phyloP scores from a whole-genome alignment of 1,284 basidiomycete species.

The Vanrija humicola region DNA sequence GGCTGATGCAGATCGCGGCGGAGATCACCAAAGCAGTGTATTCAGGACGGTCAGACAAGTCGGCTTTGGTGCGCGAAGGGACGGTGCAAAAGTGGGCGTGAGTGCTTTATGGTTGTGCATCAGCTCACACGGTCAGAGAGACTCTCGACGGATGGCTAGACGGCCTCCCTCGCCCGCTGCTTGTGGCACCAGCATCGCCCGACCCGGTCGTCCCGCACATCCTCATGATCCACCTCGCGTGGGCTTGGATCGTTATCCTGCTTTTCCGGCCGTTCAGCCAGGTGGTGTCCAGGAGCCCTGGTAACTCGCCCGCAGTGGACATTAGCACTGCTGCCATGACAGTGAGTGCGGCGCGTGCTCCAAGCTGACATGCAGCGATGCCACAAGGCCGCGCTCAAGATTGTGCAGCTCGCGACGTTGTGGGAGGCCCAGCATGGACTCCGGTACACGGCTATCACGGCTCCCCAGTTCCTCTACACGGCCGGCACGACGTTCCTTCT shows the following conservation, averaged over 20 bases:
- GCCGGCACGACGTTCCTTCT: slow-evolving; percentile 54
- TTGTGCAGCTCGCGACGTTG: slow-evolving; percentile 58
- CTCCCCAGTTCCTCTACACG: slow-evolving; percentile 62
- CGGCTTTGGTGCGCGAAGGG: slow-evolving; percentile 4
- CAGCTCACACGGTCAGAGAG: slow-evolving; percentile 1
- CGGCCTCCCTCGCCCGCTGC: slow-evolving; percentile 53
- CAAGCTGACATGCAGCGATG: slow-evolving; percentile 48
- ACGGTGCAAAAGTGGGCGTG: slow-evolving; percentile 2
- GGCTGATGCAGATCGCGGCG: slow-evolving; percentile 4
- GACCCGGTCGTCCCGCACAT: slow-evolving; percentile 58
- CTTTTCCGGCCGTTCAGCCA: slow-evolving; percentile 59
- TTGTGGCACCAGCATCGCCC: slow-evolving; percentile 52
- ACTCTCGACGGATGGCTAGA: slow-evolving; percentile 62
- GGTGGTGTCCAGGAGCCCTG: slow-evolving; percentile 2
- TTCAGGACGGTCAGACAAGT: slow-evolving; percentile 3
- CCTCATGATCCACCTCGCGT: slow-evolving; percentile 61
- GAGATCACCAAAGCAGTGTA: slow-evolving; percentile 11
- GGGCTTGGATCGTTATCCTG: slow-evolving; percentile 63
- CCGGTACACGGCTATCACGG: slow-evolving; percentile 61
- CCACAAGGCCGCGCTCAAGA: slow-evolving; percentile 61
- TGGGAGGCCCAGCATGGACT: slow-evolving; percentile 60
- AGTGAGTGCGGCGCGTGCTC: slow-evolving; percentile 46
- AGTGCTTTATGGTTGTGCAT: neutral
- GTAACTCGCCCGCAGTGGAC: neutral
- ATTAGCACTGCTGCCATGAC: slow-evolving; percentile 11